Percentiles rank a stretch among this genome's conserved stretches.
phyloP scores from a whole-genome alignment of 1,284 basidiomycete genomes.

The Violaceomyces palustris region DNA sequence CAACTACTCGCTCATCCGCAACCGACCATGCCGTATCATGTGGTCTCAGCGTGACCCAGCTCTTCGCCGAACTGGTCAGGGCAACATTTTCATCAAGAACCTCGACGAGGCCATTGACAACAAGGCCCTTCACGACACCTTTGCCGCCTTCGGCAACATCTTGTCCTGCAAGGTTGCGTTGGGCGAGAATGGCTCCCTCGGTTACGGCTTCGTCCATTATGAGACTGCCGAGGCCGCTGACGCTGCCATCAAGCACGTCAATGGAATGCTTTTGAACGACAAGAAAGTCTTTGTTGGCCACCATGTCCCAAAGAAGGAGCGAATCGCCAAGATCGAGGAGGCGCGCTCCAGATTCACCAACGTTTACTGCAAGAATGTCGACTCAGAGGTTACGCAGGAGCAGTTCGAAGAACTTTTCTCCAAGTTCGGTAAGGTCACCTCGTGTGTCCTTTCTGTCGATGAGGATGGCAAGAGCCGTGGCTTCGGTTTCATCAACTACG shows the following conservation, averaged over 20 bases:
- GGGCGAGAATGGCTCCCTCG: constrained; percentile 48
- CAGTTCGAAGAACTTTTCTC: constrained; percentile 81
- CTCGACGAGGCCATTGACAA: constrained; percentile 97
- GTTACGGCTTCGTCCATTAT: constrained; percentile 97
- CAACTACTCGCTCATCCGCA: constrained; percentile 99
- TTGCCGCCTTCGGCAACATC: constrained; percentile 97
- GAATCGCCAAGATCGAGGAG: constrained; percentile 83
- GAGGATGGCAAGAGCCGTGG: constrained; percentile 86
- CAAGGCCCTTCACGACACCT: constrained; percentile 99
- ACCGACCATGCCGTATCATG: constrained; percentile 99
- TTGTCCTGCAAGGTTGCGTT: constrained; percentile 96
- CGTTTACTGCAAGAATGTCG: constrained; percentile 96
- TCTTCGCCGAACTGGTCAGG: constrained; percentile 97
- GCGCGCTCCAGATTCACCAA: constrained; percentile 96
- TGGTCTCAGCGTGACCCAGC: constrained; percentile 99
- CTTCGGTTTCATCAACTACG: constrained; percentile 98
- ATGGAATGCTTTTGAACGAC: constrained; percentile 98
- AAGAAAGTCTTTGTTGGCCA: constrained; percentile 83
- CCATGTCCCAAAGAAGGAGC: constrained; percentile 91
- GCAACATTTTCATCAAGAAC: constrained; percentile 99
- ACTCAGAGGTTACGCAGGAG: constrained; percentile 75
- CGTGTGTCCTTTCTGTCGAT: constrained; percentile 68
- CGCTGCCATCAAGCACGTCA: constrained; percentile 86
- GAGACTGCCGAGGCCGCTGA: constrained; percentile 96
- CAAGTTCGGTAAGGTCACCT: constrained; percentile 80